Evolutionary conservation across 768 basidiomycete species (phyloP), one percentile per base, ranked within the genome.

Genomic region (Pholiota conissans): DNA sequence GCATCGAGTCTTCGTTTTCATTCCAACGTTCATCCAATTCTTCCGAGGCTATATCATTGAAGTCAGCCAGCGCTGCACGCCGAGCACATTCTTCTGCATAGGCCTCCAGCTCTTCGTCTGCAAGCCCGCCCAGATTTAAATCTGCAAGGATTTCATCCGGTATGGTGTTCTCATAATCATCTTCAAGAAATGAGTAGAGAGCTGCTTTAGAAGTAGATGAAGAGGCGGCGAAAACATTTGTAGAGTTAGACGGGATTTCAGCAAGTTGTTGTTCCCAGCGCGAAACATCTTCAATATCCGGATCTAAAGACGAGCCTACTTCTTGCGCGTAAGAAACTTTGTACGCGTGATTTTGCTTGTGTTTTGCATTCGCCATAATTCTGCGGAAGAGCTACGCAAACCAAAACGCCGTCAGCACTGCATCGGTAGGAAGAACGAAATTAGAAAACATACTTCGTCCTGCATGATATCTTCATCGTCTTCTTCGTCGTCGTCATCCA

Each of bases 271-370:
- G 63, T 67, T 89, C 88, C 88, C 87, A 90, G n/a, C 68, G 65
- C 18, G 63, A 71, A 3, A 81, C 68, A 56, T 90, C 87, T 30
- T 91, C 87, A 65, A 89, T 71, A 66, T 84, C 83, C 4, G 89
- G 89, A 66, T 91, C 89, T 56, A 89, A 83, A 0, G 89, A 90
- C 14, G 87, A 89, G 5, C 89, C 89, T 2, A 91, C 88, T 56
- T 90, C 87, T 14, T 74, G 66, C 26, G 82, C 79, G 58, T 87
- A 91, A 1, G 87, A 90, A 2, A 88, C 66, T 8, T 81, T 79
- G 62, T 86, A 89, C 2, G 76, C 69, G 64, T 89, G 81, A 2
- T 67, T 73, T 16, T 73, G 67, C 63, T 79, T 84, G 10, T 78
- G 74, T 29, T 76, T 78, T 10, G 82, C 72, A 64, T 81, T 84